A percentile compares a stretch with the other conserved stretches of the same genome.
These are phyloP conservation scores for Poteriospumella lacustris DNA, from an alignment of 108 stramenopile species.

Conservation along the genomic window DNA sequence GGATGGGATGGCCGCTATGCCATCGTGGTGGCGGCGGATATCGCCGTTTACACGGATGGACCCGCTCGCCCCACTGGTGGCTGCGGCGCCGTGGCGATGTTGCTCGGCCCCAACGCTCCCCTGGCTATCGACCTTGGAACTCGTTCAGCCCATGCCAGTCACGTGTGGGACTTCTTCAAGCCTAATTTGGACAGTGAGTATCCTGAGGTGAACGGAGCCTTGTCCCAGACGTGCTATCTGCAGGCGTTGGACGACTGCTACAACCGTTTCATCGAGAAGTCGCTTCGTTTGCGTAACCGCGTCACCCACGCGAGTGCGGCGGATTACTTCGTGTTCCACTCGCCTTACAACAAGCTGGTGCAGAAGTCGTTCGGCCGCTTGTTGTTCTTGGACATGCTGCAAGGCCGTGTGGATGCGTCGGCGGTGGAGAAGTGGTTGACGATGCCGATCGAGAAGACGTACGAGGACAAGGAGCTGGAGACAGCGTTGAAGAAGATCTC, in stretches of 20 bases:
- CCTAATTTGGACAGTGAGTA: conserved; percentile 86
- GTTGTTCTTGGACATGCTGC: conserved; percentile 73
- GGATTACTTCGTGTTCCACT: conserved; percentile 90
- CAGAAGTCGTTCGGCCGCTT: conserved; percentile 85
- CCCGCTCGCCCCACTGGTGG: conserved; percentile 92
- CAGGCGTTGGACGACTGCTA: conserved; percentile 87
- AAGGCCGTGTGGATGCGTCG: conserved; percentile 29
- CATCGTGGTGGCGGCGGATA: conserved; percentile 90
- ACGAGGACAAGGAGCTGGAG: conserved; percentile 56
- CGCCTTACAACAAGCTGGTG: conserved; percentile 97
- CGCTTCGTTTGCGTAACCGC: conserved; percentile 37
- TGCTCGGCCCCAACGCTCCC: conserved; percentile 86
- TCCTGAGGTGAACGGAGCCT: conserved; percentile 85
- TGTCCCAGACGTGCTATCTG: conserved; percentile 88
- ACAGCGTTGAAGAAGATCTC: conserved; percentile 57
- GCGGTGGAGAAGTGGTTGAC: conserved; percentile 42
- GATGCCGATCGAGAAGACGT: conserved; percentile 76
- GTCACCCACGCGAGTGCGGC: neutral
- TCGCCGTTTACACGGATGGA: conserved; percentile 67
- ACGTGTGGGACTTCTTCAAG: conserved; percentile 98
- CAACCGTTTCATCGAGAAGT: conserved; percentile 64
- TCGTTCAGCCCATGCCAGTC: conserved; percentile 74
- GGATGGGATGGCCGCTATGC: conserved; percentile 92
- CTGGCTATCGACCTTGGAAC: conserved; percentile 65
- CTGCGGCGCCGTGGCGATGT: conserved; percentile 85